These are phyloP conservation scores for Tolypocladium cylindrosporum DNA, from an alignment of 2,329 filamentous ascomycete genomes.

Conservation along the genomic window DNA sequence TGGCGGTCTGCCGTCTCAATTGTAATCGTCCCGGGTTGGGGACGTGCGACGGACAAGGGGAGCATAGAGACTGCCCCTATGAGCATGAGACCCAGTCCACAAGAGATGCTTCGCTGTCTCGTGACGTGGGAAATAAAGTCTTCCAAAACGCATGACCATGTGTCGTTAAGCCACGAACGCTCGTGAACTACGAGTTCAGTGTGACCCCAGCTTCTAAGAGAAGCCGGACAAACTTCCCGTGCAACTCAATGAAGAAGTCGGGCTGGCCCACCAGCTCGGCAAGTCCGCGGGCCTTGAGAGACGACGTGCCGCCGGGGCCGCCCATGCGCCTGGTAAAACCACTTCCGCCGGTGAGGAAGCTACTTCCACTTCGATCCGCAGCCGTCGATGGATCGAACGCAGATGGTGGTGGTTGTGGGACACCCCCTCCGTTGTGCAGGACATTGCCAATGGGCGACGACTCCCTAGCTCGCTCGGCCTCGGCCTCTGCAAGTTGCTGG, in stretches of 20 bases:
- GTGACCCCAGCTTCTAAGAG: conserved; percentile 49
- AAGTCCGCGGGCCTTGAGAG: conserved; percentile 48
- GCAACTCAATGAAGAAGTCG: conserved; percentile 59
- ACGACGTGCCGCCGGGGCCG: conserved; percentile 43
- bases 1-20: background rate
- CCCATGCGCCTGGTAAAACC: conserved; percentile 50
- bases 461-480: conserved; percentile 47
- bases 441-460: conserved; percentile 27
- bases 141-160: background rate
- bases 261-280: conserved; percentile 57
- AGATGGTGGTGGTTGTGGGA: conserved; percentile 14
- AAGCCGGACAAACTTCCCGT: conserved; percentile 52
- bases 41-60: background rate
- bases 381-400: conserved; percentile 19
- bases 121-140: background rate
- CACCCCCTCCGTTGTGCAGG: conserved; percentile 26
- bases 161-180: background rate
- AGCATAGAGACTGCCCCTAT: background rate
- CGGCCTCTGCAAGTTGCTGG: conserved; percentile 51
- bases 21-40: too few relatives aligned
- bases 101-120: background rate
- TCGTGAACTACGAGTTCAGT: conserved; percentile 31
- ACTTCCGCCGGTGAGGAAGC: conserved; percentile 45
- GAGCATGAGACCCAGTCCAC: background rate
- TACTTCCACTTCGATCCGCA: conserved; percentile 35